phyloP scores from a whole-genome alignment of 495 filamentous ascomycete species.

The Hypoxylon intermedium region DNA sequence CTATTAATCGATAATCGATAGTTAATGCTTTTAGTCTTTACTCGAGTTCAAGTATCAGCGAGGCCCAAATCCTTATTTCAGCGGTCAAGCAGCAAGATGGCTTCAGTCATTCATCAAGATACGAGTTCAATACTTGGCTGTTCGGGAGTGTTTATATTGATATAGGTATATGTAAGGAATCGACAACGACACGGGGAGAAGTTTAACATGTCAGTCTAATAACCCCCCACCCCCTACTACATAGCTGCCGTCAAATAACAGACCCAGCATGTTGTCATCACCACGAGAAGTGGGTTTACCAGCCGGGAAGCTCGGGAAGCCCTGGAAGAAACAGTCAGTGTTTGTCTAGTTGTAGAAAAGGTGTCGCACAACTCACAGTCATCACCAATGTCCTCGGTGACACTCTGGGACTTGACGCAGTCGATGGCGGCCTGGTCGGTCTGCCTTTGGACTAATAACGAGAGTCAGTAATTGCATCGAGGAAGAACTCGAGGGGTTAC shows the following conservation, averaged over 20 bases:
- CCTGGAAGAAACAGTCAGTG: constrained; percentile 29
- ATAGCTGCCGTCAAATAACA: constrained; percentile 4
- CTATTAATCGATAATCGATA: no score
- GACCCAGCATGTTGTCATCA: neutral
- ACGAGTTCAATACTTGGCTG: neutral
- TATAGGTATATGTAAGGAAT: constrained; percentile 10
- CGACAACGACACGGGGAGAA: constrained; percentile 1
- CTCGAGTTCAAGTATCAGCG: no score
- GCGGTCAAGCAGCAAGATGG: no score
- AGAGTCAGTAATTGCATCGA: no score
- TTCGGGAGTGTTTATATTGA: neutral
- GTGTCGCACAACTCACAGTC: constrained; percentile 30
- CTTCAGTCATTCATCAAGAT: no score
- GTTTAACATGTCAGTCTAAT: constrained; percentile 17
- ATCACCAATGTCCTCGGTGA: constrained; percentile 43
- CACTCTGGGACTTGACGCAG: constrained; percentile 48
- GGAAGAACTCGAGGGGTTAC: no score
- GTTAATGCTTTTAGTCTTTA: no score
- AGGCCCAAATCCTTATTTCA: no score
- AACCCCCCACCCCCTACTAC: neutral
- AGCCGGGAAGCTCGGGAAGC: constrained; percentile 35
- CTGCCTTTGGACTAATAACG: constrained; percentile 49
- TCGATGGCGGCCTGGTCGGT: constrained; percentile 43
- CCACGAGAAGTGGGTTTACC: constrained; percentile 9
- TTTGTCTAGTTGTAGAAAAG: neutral